Evolutionary conservation across 768 basidiomycete species (phyloP).

Genomic region (Suillus variegatus): DNA sequence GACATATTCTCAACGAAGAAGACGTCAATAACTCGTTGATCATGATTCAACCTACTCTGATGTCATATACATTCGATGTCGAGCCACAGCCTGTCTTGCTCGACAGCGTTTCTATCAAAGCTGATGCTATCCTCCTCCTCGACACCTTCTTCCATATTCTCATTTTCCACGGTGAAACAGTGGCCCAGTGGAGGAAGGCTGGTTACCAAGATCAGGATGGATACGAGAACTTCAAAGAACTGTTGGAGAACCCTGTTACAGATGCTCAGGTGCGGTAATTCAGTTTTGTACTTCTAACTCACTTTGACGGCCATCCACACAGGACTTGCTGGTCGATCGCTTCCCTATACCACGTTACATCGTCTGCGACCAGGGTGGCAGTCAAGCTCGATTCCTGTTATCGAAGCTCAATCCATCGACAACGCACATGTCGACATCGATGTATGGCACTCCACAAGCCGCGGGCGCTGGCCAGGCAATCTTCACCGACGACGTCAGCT

Average conservation of each 20-base stretch:
- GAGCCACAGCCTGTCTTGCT: conserved; percentile 92
- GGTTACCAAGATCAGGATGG: conserved; percentile 99
- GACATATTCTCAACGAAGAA: conserved; percentile 93
- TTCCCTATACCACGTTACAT: conserved; percentile 98
- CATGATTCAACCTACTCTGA: conserved; percentile 99
- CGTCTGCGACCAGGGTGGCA: conserved; percentile 96
- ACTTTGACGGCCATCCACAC: conserved; percentile 10
- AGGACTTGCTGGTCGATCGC: conserved; percentile 94
- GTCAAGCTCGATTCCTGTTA: conserved; percentile 96
- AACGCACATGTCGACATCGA: conserved; percentile 90
- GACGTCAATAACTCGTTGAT: conserved; percentile 99
- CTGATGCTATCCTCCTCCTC: conserved; percentile 92
- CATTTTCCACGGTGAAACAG: conserved; percentile 97
- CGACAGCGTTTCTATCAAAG: conserved; percentile 97
- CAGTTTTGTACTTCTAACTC: not conserved
- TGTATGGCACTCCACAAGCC: conserved; percentile 80
- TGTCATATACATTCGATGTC: conserved; percentile 96
- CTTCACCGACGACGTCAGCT: conserved; percentile 97
- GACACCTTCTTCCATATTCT: conserved; percentile 99
- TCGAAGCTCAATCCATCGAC: conserved; percentile 97
- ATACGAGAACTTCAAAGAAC: conserved; percentile 97
- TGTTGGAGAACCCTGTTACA: conserved; percentile 80
- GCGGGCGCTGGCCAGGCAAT: conserved; percentile 84
- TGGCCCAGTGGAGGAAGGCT: conserved; percentile 97
- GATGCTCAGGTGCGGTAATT: conserved; percentile 75